These are phyloP conservation scores for Ascochyta clinopodiicola DNA, from an alignment of 2,329 filamentous ascomycete genomes.

Conservation along the genomic window DNA sequence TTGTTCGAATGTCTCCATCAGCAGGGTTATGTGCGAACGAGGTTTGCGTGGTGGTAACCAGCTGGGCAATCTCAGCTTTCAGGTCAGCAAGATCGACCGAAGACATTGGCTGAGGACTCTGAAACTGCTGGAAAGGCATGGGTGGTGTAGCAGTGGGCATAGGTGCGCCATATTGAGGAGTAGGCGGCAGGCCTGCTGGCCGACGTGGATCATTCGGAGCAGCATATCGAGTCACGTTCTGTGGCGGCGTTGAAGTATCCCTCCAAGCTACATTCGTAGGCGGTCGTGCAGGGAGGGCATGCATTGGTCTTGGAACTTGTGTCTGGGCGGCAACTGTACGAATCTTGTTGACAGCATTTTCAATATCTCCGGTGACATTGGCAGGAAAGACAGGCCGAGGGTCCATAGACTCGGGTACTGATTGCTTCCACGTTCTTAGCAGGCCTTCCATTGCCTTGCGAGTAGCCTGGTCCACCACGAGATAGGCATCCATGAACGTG, in stretches of 20 bases:
- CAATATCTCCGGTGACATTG: constrained; percentile 87
- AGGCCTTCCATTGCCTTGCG: constrained; percentile 95
- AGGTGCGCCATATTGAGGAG: constrained; percentile 36
- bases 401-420: constrained; percentile 91
- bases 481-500: constrained; percentile 97
- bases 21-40: constrained; percentile 78
- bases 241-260: constrained; percentile 76
- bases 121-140: constrained; percentile 43
- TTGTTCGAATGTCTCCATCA: constrained; percentile 77
- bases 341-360: constrained; percentile 90
- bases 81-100: constrained; percentile 64
- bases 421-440: constrained; percentile 97
- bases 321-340: constrained; percentile 67
- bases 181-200: constrained; percentile 33
- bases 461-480: constrained; percentile 80
- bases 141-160: constrained; percentile 32
- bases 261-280: constrained; percentile 66
- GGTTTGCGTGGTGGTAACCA: constrained; percentile 75
- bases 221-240: constrained; percentile 41
- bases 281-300: constrained; percentile 47
- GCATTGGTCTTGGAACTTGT: constrained; percentile 55
- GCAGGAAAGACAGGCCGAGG: constrained; percentile 89
- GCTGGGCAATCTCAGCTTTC: constrained; percentile 80
- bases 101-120: constrained; percentile 32
- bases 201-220: constrained; percentile 44